phyloP scores from a whole-genome alignment of 73 alveolate species.

The Paramecium sonneborni region DNA sequence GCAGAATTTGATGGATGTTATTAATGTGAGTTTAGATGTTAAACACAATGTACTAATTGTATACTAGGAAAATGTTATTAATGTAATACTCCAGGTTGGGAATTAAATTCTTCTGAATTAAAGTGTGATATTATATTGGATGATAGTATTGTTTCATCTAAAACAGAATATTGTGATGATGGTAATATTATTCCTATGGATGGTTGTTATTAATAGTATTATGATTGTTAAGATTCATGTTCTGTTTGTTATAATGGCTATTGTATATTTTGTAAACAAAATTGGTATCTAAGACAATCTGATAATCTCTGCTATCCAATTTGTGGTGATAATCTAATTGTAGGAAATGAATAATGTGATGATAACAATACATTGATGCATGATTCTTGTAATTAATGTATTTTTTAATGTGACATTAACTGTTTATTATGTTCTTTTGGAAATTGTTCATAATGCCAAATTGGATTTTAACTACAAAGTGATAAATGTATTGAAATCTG shows the following conservation, averaged over 20 bases:
- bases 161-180: slow-evolving; percentile 70
- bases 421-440: background rate
- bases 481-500: background rate
- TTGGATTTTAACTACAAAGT: background rate
- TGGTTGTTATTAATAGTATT: slow-evolving; percentile 48
- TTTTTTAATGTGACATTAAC: background rate
- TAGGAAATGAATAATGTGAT: slow-evolving; percentile 41
- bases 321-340: slow-evolving; percentile 62
- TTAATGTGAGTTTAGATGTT: background rate
- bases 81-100: background rate
- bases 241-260: background rate
- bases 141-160: background rate
- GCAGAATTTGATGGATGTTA: background rate
- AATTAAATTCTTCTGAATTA: background rate
- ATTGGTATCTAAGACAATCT: background rate
- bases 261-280: background rate
- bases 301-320: slow-evolving; percentile 35
- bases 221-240: background rate
- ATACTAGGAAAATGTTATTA: background rate
- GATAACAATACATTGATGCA: background rate
- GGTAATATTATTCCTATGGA: slow-evolving; percentile 49
- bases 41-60: background rate
- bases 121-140: background rate
- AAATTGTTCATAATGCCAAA: background rate
- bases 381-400: background rate